Conservation (phyloP, 495 filamentous ascomycete species). For the Glarea lozoyensis region DNA sequence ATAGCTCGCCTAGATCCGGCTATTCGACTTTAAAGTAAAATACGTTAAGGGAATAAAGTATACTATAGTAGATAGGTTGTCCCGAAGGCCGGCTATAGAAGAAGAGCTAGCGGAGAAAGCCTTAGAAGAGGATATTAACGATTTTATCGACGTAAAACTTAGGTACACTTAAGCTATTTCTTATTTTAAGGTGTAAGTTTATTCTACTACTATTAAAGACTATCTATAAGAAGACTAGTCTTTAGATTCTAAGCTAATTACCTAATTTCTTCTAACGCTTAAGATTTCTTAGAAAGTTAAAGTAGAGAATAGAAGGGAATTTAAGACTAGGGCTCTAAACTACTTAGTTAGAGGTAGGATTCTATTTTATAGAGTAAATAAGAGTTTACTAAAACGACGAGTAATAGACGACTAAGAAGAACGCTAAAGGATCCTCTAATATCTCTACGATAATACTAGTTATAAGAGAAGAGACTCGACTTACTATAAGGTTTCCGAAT, state of each 20-base stretch:
- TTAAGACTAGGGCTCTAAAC: neutral
- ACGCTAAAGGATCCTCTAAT: neutral
- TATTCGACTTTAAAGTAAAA: slow-evolving; percentile 6
- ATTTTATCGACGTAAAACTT: neutral
- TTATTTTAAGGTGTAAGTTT: neutral
- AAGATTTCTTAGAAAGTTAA: neutral
- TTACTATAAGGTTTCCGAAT: neutral
- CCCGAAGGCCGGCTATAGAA: neutral
- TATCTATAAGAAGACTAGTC: neutral
- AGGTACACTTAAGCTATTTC: neutral
- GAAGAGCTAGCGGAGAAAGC: neutral
- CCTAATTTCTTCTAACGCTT: neutral
- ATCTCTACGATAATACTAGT: neutral
- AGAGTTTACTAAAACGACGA: neutral
- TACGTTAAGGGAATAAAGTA: neutral
- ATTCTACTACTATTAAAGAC: neutral
- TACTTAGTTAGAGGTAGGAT: neutral
- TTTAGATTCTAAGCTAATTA: neutral
- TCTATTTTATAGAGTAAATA: neutral
- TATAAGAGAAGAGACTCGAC: neutral
- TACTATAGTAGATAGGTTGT: neutral
- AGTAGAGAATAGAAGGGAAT: neutral
- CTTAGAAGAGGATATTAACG: neutral
- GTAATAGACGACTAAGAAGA: neutral
- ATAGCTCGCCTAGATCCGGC: slow-evolving; percentile 4